Base-by-base conservation (phyloP, 352 stramenopile genomes). In the Phytophthora foliorum region DNA sequence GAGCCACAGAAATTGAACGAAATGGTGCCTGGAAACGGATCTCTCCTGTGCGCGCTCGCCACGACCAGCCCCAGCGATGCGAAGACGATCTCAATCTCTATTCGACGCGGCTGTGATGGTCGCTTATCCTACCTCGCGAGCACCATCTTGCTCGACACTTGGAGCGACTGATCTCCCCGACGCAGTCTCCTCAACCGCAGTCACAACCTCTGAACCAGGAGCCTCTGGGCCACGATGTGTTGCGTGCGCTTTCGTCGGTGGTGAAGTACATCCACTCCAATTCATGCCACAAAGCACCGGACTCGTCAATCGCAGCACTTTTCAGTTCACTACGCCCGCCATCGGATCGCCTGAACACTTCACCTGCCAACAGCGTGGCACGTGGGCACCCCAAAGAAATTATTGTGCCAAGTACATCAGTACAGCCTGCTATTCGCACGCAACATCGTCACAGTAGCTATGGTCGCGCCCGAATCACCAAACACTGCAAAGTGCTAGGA, bases 401-500 rank as follows among this genome's bases (percentile, higher is more conserved):
- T 41, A 51, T 29, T 24, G 7, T 17, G n/a, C 7, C 19, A 21
- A 19, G 7, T 34, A 2, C 24, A 49, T 11, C 2, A 39, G 48
- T 38, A 46, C 54, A 56, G 3, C 32, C 44, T 11, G 13, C 21
- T 25, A 39, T 24, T 22, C 49, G 22, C 14, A 32, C 31, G 19
- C 61, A 57, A 2, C 70, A 64, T 29, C 69, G 69, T 59, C 75
- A 74, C 36, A 66, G 72, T 11, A 55, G 59, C 14, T 68, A 71
- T 27, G 67, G 66, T n/a, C 50, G 61, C 1, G 63, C 74, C 34
- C 60, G 65, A n/a, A 69, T 21, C 27, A 72, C 60, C 39, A 92
- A 89, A 62, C 78, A 81, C 50, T 92, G 83, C 68, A 83, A 90
- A 48, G 63, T 89, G 17, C 50, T 66, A 11, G 73, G 74, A 17